Evolutionary conservation across 805 yeast species (phyloP), one percentile per base, ranked within the genome.

Genomic region (Helenozyma baotianmanensis): DNA sequence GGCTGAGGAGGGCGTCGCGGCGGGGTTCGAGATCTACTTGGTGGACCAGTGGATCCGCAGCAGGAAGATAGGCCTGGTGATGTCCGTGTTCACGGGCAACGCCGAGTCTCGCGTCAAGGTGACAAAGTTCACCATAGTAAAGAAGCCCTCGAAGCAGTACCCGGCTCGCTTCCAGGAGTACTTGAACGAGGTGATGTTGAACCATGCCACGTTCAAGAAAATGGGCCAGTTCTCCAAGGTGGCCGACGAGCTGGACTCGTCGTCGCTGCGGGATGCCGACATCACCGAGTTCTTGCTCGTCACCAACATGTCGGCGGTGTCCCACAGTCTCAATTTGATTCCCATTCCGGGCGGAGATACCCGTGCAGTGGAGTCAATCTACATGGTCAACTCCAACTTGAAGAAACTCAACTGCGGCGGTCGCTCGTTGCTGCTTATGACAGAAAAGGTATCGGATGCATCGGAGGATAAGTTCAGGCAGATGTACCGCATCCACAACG

Each of bases 41-140:
- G 95, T 90, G 9, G 97, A 92, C 55, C 97, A 90, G 56, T 92
- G 98, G 98, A 81, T 84, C 3, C 70, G 82, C 21, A 80, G 79
- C 38, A 66, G 97, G 27, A 67, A 73, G 25, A 62, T 77, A 9
- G 78, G 84, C 16, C 70, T 82, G 1, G 69, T 83, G 4, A 80
- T 90, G 12, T 77, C 92, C 1, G 76, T 90, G 1, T 92, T 74
- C 56, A 90, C 97, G 0, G 98, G 98, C 3, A 84, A 87, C 50
- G 52, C 74, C 4, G 65, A 67, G n/a, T 84, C 87, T 45, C 59
- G 60, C 18, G 72, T 87, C 0, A 56, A 65, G 13, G 95, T 80
- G 2, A 53, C 63, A 22, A 75, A 73, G 22, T 70, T 80, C 37
- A 71, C 84, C 12, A 64, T 72, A 1, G 44, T 74, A n/a, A 78